Evolutionary conservation across 83 land plant genomes (phyloP), one percentile per base, ranked within the genome.

Genomic region (Picea abies): DNA sequence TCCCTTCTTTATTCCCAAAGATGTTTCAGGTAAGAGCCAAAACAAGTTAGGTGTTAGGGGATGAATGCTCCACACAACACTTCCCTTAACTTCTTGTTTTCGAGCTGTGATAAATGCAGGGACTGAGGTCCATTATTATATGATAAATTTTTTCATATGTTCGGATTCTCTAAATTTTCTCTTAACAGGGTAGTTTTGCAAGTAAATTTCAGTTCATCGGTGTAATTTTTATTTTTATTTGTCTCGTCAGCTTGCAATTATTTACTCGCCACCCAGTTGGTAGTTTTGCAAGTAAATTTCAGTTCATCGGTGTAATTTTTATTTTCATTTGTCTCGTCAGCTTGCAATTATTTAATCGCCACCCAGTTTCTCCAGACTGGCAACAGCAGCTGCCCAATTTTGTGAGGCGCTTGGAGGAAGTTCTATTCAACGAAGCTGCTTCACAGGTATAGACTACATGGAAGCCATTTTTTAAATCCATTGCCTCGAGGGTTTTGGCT

Each of bases 341-440:
- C 79, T 65, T 52, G 65, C 83, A 81, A 63, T 47, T 86, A 22
- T 79, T 84, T 60, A 12, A 52, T 52, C 83, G 89, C 76, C 88
- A 88, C 17, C 76, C 64, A 22, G 69, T 82, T 25, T n/a, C 66
- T 78, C 80, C 80, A 76, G 93, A 90, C 22, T 84, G 87, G 83
- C 86, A 82, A 29, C 91, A 73, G 26, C 84, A 64, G 81, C 78
- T 95, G 32, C 84, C 85, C 37, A 94, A 92, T 66, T 79, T 95
- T 85, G 96, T 87, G 64, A 93, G 78, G 86, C 89, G 91, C 17
- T 84, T 95, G 78, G 98, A 95, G 79, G 94, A 92, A 52, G 86
- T 82, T 56, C 62, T 95, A 79, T 93, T 86, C 64, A 86, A 63
- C 69, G 82, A 83, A 70, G 93, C 96, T 69, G 12, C 84, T 61